These are phyloP conservation scores for Cornus kousa DNA, from an alignment of 148 eudicot genomes.

Conservation along the genomic window DNA sequence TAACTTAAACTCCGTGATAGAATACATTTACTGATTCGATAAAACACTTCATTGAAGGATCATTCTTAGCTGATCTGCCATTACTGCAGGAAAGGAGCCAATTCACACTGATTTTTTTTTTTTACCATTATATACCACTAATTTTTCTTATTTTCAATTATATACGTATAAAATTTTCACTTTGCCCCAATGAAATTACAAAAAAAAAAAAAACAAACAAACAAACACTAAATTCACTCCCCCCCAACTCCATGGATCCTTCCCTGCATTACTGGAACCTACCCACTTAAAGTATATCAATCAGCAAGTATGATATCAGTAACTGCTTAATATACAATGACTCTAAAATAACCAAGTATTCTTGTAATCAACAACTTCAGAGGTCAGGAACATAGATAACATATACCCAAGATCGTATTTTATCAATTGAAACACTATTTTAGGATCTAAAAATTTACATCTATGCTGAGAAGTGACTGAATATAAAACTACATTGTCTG, in stretches of 20 bases:
- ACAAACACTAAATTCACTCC: too few relatives aligned
- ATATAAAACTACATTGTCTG: not conserved
- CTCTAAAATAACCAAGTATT: not conserved
- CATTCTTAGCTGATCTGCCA: not conserved
- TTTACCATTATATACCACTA: too few relatives aligned
- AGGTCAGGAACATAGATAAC: too few relatives aligned
- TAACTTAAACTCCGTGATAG: not conserved
- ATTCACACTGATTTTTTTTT: too few relatives aligned
- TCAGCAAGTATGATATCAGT: not conserved
- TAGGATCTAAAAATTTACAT: not conserved
- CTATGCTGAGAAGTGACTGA: not conserved
- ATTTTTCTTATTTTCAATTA: too few relatives aligned
- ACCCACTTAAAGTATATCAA: not conserved
- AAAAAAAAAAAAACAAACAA: too few relatives aligned
- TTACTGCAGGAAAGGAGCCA: too few relatives aligned
- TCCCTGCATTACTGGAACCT: too few relatives aligned
- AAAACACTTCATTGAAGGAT: not conserved
- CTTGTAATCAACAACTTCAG: not conserved
- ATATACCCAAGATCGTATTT: not conserved
- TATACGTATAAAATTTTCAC: too few relatives aligned
- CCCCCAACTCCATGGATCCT: too few relatives aligned
- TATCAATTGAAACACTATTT: not conserved
- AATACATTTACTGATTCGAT: not conserved
- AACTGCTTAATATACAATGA: too few relatives aligned
- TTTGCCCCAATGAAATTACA: too few relatives aligned